phyloP scores from a whole-genome alignment of 352 stramenopile species.

The Pythium volutum region DNA sequence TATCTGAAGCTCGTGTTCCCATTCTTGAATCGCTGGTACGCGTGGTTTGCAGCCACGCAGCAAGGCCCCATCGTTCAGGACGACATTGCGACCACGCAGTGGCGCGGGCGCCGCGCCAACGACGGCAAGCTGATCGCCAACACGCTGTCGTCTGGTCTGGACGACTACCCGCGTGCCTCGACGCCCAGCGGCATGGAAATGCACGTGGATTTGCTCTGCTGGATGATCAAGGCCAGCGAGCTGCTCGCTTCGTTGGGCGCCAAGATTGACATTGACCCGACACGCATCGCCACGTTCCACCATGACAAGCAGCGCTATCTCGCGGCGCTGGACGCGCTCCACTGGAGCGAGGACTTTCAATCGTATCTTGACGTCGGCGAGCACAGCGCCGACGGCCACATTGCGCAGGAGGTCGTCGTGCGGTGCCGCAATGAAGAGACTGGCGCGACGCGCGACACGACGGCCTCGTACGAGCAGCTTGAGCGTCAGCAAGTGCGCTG shows the following conservation, averaged over 20 bases:
- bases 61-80: constrained; percentile 34
- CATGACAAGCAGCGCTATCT: constrained; percentile 34
- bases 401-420: constrained; percentile 65
- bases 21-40: constrained; percentile 74
- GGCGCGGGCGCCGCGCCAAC: constrained; percentile 66
- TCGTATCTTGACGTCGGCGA: constrained; percentile 82
- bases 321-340: constrained; percentile 45
- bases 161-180: constrained; percentile 91
- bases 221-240: constrained; percentile 81
- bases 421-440: constrained; percentile 58
- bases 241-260: constrained; percentile 48
- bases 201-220: constrained; percentile 90
- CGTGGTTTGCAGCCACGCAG: constrained; percentile 72
- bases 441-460: constrained; percentile 38
- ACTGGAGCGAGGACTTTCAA: constrained; percentile 67
- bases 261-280: constrained; percentile 24
- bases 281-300: neutral
- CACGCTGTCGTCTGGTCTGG: constrained; percentile 90
- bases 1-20: constrained; percentile 60
- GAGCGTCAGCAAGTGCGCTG: constrained; percentile 39
- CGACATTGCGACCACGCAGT: constrained; percentile 53
- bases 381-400: constrained; percentile 66
- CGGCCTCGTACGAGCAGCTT: constrained; percentile 33
- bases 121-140: constrained; percentile 86
- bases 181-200: constrained; percentile 69